Conservation (phyloP, 1,139 yeast species). For the Hemisphaericaspora xylanilytica region DNA sequence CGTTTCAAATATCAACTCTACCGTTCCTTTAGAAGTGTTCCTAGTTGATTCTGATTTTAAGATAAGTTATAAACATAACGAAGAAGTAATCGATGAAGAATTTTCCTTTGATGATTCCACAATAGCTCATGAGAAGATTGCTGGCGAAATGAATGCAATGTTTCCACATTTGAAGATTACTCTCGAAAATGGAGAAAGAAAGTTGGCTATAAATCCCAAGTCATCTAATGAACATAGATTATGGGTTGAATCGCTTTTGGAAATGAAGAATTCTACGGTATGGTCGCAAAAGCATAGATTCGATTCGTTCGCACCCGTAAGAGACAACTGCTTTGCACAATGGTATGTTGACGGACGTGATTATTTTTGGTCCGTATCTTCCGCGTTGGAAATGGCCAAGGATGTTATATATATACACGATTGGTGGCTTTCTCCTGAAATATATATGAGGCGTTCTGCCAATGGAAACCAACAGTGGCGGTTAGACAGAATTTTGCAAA, state of each 20-base stretch:
- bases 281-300: slow-evolving; percentile 81
- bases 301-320: slow-evolving; percentile 87
- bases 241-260: slow-evolving; percentile 75
- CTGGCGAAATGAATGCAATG: slow-evolving; percentile 23
- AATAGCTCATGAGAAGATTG: slow-evolving; percentile 25
- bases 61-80: slow-evolving; percentile 48
- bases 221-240: slow-evolving; percentile 67
- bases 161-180: slow-evolving; percentile 56
- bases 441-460: slow-evolving; percentile 90
- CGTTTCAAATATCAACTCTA: slow-evolving; percentile 81
- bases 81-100: slow-evolving; percentile 23
- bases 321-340: slow-evolving; percentile 83
- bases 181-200: slow-evolving; percentile 77
- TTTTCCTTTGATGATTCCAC: slow-evolving; percentile 47
- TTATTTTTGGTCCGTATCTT: slow-evolving; percentile 93
- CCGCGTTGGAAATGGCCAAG: slow-evolving; percentile 89
- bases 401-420: slow-evolving; percentile 95
- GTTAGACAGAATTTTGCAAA: slow-evolving; percentile 78
- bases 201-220: slow-evolving; percentile 68
- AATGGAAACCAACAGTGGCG: slow-evolving; percentile 95
- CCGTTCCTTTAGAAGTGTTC: slow-evolving; percentile 89
- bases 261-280: slow-evolving; percentile 63
- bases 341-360: slow-evolving; percentile 98
- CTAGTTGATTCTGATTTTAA: slow-evolving; percentile 72
- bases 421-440: slow-evolving; percentile 98